Base-by-base conservation (phyloP, 176 grass and related monocot species). In the Zea luxurians region DNA sequence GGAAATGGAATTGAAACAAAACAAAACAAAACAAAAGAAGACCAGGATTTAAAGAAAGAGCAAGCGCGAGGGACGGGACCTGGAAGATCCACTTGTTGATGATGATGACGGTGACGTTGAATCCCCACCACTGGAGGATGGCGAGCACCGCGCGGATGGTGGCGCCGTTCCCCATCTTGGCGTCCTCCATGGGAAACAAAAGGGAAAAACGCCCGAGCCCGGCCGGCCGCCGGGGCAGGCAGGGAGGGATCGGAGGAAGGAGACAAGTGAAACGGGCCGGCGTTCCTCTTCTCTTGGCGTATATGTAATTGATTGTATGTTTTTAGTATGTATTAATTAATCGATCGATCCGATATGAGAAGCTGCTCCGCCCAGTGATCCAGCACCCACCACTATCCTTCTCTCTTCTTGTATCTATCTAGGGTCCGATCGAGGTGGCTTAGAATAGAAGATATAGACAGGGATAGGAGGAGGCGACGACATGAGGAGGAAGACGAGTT, bases 11-110 rank as follows among this genome's bases (percentile, higher is more conserved):
- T 43, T 43, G 38, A 5, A 8, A 42, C 1, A n/a, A 17, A 8
- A 0, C 17, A 1, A 38, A 37, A n/a, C n/a, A n/a, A n/a, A n/a
- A n/a, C n/a, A 6, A 35, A 64, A 16, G 1, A 0, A 10, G 47
- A 13, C 2, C 0, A 11, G 20, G 20, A 27, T 27, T 27, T 27
- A 61, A 10, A 41, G 37, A 41, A 41, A 41, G 13, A 42, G 8
- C 38, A n/a, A n/a, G 4, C n/a, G 15, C 1, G 0, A 55, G 15
- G 13, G 15, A 4, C n/a, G 38, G 16, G 18, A 94, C 96, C 96
- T 98, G 92, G 86, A 98, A 98, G 91, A 98, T 98, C 96, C 92
- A 98, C 84, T 98, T 98, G 83, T 98, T 98, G 83, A 98, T 98
- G 87, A 98, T 98, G 89, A 98, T 94, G 66, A 98, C 96, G 53